phyloP scores from a whole-genome alignment of 306 rosid genomes.

The Rubus idaeus region DNA sequence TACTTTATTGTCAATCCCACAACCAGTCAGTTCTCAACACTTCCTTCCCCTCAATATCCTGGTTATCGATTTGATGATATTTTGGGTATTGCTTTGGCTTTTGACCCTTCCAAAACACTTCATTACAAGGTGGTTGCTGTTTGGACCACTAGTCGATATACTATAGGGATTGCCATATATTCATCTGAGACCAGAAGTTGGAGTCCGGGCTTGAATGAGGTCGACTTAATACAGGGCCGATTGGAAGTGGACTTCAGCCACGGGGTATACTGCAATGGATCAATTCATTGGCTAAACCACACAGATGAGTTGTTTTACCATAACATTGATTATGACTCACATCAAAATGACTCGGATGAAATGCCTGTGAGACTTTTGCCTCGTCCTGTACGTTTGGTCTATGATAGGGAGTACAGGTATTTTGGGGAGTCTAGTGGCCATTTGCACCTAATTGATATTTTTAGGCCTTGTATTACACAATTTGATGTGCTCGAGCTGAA shows the following conservation, averaged over 20 bases:
- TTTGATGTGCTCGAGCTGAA: background rate
- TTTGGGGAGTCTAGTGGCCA: slow-evolving; percentile 1
- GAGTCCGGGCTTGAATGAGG: background rate
- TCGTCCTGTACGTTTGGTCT: background rate
- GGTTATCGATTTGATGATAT: background rate
- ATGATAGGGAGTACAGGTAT: background rate
- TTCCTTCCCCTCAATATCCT: background rate
- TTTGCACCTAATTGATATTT: background rate
- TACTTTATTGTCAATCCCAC: background rate
- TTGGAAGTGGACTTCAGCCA: background rate
- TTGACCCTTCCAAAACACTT: background rate
- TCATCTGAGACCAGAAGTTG: background rate
- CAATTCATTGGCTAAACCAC: slow-evolving; percentile 1
- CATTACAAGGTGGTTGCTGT: background rate
- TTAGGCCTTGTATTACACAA: background rate
- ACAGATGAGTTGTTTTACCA: background rate
- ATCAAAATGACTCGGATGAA: background rate
- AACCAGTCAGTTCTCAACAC: background rate
- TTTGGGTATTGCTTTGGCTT: background rate
- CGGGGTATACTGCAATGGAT: slow-evolving; percentile 3
- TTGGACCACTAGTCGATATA: background rate
- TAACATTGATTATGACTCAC: background rate
- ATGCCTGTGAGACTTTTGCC: background rate
- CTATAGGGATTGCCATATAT: background rate
- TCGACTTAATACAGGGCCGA: background rate